Evolutionary conservation across 257 asterid genomes (phyloP), one percentile per base, ranked within the genome.

Genomic region (Scutellaria baicalensis): DNA sequence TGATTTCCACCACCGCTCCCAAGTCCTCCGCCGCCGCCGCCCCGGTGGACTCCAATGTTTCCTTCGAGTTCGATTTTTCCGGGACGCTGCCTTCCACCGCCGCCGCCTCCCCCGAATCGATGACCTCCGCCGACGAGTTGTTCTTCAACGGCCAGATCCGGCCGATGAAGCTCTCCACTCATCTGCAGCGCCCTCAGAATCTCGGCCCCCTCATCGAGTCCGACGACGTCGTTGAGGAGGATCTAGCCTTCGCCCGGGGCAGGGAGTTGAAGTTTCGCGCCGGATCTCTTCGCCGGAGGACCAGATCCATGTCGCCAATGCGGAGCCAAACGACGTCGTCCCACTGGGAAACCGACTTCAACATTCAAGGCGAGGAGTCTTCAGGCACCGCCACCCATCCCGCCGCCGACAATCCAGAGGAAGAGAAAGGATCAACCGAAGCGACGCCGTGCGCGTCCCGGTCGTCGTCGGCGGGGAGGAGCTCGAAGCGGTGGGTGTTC

Each of bases 131-230:
- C 38, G 98, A 92, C 73, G 98, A 92, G 81, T 65, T 92, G 23
- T 92, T 92, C 76, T 68, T 78, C 66, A 92, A 92, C 74, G 98
- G 98, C 23, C 91, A 88, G 94, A 92, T 92, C 90, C 97, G 96
- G 5, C 96, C 97, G 16, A 86, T 91, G 88, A 88, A 86, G 64
- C 85, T 86, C 61, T 88, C 97, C 20, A 76, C 83, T 3, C 88
- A 88, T 66, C 88, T 86, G 73, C 79, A 76, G 69, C 82, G 88
- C 38, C 91, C 89, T n/a, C 90, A 84, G 57, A 43, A 70, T 3
- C 83, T 84, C 3, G 81, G 81, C 6, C 92, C 94, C 2, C 67
- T 86, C 21, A 79, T 81, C 14, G 95, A 86, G 43, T 75, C 81
- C 3, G 86, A 82, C 64, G 85, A 87, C 7, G 73, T 21, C 47